Evolutionary conservation across 1,139 yeast genomes (phyloP).

Genomic region (Saccharomyces hybrid): DNA sequence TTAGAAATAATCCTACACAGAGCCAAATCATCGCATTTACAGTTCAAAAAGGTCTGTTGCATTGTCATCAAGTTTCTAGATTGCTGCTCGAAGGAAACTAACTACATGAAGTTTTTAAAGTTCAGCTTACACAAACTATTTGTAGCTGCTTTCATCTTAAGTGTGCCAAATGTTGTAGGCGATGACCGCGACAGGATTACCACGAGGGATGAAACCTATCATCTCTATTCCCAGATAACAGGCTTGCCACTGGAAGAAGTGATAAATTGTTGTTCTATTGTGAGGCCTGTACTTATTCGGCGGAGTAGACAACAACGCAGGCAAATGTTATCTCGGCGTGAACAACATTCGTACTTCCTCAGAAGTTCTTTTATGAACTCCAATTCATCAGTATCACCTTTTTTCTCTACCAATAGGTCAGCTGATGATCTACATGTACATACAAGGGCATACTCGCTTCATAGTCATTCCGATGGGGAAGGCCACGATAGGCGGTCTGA

Average conservation of each 20-base stretch:
- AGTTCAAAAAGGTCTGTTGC: conserved; percentile 24
- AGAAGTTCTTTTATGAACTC: neutral
- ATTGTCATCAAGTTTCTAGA: conserved; percentile 22
- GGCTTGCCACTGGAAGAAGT: conserved; percentile 21
- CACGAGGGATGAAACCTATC: conserved; percentile 16
- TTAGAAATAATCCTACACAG: conserved; percentile 15
- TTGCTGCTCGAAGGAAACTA: conserved; percentile 14
- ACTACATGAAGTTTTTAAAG: conserved; percentile 19
- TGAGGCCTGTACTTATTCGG: conserved; percentile 20
- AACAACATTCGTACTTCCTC: neutral
- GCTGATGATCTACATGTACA: neutral
- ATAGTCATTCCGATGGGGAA: neutral
- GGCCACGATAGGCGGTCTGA: neutral
- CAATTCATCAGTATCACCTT: neutral
- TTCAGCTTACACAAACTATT: conserved; percentile 19
- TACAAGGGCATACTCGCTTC: neutral
- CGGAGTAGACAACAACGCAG: conserved; percentile 13
- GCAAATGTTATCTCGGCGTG: conserved; percentile 2
- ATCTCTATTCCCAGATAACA: conserved; percentile 14
- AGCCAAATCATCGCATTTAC: conserved; percentile 13
- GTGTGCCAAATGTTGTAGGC: conserved; percentile 12
- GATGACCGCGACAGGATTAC: conserved; percentile 12
- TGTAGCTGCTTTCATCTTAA: conserved; percentile 19
- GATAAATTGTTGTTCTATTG: conserved; percentile 22
- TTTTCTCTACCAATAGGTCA: neutral